Evolutionary conservation across 78 protist genomes (phyloP).

Genomic region (Dictyostelium firmibasis): DNA sequence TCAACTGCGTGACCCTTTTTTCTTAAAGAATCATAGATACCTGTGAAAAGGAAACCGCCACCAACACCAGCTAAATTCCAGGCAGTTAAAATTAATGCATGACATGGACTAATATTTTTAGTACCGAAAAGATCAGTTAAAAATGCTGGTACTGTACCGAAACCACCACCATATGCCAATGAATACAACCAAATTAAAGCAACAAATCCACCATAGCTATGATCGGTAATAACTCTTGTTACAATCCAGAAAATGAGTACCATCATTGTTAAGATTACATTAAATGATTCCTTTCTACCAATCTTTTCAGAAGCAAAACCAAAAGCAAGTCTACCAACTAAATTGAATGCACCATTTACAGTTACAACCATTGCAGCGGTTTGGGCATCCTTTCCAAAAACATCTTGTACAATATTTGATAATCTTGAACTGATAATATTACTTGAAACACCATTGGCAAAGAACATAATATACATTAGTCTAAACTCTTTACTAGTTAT

Average conservation of each 20-base stretch:
- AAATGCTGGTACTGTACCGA: conserved; percentile 73
- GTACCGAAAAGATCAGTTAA: conserved; percentile 67
- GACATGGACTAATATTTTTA: conserved; percentile 63
- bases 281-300: conserved; percentile 51
- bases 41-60: conserved; percentile 36
- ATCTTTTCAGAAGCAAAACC: conserved; percentile 42
- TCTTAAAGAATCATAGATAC: neutral
- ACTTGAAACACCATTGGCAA: conserved; percentile 48
- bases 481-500: conserved; percentile 45
- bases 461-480: conserved; percentile 52
- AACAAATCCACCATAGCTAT: neutral
- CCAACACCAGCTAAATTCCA: neutral
- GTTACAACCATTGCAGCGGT: conserved; percentile 64
- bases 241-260: neutral
- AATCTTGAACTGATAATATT: conserved; percentile 56
- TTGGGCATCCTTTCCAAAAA: conserved; percentile 18
- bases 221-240: neutral
- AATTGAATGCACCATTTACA: conserved; percentile 69
- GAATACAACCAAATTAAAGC: neutral
- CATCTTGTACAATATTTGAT: conserved; percentile 58
- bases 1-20: neutral
- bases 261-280: neutral
- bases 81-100: conserved; percentile 29
- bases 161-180: conserved; percentile 45
- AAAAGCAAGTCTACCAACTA: conserved; percentile 60